Evolutionary conservation across 768 basidiomycete species (phyloP), one percentile per base, ranked within the genome.

Genomic region (Mycena haematopus): DNA sequence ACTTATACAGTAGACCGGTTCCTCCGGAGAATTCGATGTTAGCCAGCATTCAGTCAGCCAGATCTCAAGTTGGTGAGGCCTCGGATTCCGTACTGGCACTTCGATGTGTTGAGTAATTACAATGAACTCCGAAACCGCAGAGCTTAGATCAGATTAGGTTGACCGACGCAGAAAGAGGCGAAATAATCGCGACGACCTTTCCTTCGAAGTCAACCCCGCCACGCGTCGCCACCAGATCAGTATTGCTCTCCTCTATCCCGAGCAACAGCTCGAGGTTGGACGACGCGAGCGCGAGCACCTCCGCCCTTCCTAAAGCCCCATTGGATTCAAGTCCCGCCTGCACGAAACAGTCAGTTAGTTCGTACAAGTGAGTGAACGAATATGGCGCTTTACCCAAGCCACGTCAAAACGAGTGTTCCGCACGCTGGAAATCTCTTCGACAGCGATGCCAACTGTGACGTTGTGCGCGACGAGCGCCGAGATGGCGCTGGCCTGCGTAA

Each of bases 351-450:
- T 19, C 15, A 7, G 7, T 42, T 17, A 8, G 29, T 21, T 24
- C 42, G 17, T 51, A 17, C 27, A 10, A 27, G 24, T 22, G 22
- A n/a, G 1, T 17, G 21, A 45, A 4, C 36, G 36, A 42, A 25
- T 46, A 21, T 9, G 54, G 14, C 14, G 65, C 72, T 73, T 50
- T 66, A 83, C 84, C 84, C 84, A 84, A 25, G 77, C 82, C 9
- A 80, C 63, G 22, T 94, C 91, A 62, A 92, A 89, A 6, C 91
- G 80, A 1, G 86, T 83, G 65, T 89, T 91, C 27, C 88, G 83
- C 2, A 88, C 89, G 42, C 79, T 76, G 80, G 82, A 87, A 27
- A 51, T 25, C 29, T 83, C 84, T 6, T 75, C 70, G 27, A 85
- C 78, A 4, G 84, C 86, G 22, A 91, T 71, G 0, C 82, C 89